Evolutionary conservation across 2,329 filamentous ascomycete genomes (phyloP).

Genomic region (Sphaerulina populicola): DNA sequence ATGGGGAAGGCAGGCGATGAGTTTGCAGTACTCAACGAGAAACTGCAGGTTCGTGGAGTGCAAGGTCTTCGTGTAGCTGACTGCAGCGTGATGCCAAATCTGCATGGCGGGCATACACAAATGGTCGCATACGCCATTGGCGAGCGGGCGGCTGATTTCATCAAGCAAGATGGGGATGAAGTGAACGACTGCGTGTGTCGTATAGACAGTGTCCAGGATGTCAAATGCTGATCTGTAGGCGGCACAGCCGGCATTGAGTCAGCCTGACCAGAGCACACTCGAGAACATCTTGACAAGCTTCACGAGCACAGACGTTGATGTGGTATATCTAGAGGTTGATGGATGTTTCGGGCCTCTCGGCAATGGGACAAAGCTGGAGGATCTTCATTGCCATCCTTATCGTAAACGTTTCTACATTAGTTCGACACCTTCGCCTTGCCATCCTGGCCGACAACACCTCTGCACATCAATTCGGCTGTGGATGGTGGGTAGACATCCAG

Average conservation of each 20-base stretch:
- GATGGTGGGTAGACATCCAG: neutral
- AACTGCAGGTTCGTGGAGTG: constrained; percentile 46
- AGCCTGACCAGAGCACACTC: constrained; percentile 18
- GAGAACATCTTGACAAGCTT: constrained; percentile 44
- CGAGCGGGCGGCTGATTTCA: constrained; percentile 41
- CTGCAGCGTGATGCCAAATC: constrained; percentile 45
- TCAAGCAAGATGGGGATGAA: constrained; percentile 34
- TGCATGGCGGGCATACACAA: constrained; percentile 47
- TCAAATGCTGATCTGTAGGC: neutral
- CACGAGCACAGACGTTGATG: constrained; percentile 46
- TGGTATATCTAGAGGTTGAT: constrained; percentile 58
- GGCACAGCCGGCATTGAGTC: neutral
- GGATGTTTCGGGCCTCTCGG: constrained; percentile 39
- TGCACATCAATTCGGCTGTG: neutral
- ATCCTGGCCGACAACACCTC: neutral
- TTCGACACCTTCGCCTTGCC: neutral
- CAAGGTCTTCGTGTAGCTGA: constrained; percentile 47
- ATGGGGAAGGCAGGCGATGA: constrained; percentile 45
- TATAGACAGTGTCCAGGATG: constrained; percentile 2
- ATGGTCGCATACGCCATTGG: constrained; percentile 52
- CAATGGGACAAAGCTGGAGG: constrained; percentile 28
- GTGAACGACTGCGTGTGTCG: neutral
- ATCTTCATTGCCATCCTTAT: constrained; percentile 29
- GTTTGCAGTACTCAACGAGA: constrained; percentile 46
- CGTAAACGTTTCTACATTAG: neutral